Base-by-base conservation (phyloP, 805 yeast genomes). In the Lipomyces sp. region DNA sequence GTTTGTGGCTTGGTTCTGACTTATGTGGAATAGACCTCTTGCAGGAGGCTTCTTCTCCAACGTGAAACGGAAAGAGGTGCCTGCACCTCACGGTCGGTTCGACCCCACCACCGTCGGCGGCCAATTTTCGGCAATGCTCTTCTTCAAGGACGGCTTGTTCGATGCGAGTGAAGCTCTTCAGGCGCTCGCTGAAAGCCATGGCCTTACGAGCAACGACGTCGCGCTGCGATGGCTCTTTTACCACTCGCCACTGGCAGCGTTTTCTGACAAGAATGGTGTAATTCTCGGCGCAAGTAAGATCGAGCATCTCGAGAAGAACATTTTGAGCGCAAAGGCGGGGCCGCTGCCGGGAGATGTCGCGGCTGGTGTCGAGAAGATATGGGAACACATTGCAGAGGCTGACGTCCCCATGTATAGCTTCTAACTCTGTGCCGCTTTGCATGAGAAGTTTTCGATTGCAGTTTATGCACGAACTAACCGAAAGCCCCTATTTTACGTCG, bases 151-250 rank as follows among this genome's bases (percentile, higher is more conserved):
- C n/a, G 21, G 31, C 14, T 13, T 47, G 18, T 47, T 39, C 19
- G 50, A 31, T 36, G 48, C 45, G 8, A 28, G 23, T 11, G 53
- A 43, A 8, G 21, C 18, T 6, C 24, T 49, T 2, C 28, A 26
- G 7, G 48, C 24, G n/a, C 39, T 43, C 13, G 45, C 48, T 3
- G 26, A 13, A 5, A 49, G 29, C 16, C 34, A 32, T 21, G 45
- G 41, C 8, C 39, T 49, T 18, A 34, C 29, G 23, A 24, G 24
- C 23, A 47, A 41, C 28, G 51, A 29, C 4, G 43, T 47, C 23
- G 49, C 49, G n/a, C 37, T 46, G 38, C 57, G 66, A 13, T 63
- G 66, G 66, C 35, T 60, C 14, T 41, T 48, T 6, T 49, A 52
- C 51, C 39, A 58, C 40, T 62, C 66, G 2, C 40, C 44, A 8